Evolutionary conservation across 306 rosid species (phyloP).

Genomic region (Hylodesmum podocarpum): DNA sequence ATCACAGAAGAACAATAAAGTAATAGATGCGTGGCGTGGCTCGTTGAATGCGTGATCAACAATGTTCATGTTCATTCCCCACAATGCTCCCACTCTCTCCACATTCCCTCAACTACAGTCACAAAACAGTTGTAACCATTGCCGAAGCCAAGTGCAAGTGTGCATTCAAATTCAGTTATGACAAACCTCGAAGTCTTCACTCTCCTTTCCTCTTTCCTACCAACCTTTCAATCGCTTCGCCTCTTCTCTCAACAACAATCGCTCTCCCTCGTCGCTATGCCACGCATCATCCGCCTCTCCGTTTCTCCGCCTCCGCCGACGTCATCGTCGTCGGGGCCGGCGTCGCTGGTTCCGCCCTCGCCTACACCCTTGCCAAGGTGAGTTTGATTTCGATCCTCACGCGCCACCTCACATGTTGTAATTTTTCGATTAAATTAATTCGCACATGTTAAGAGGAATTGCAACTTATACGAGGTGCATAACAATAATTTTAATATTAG

Average conservation of each 20-base stretch:
- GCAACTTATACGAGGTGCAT: too few relatives aligned
- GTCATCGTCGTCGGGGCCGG: neutral
- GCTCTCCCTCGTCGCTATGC: neutral
- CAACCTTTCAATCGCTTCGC: neutral
- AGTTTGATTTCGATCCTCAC: too few relatives aligned
- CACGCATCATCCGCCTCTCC: neutral
- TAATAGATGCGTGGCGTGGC: too few relatives aligned
- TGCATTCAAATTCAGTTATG: neutral
- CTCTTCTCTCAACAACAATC: neutral
- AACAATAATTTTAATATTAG: too few relatives aligned
- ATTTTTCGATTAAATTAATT: too few relatives aligned
- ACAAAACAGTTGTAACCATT: neutral
- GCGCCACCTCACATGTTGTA: too few relatives aligned
- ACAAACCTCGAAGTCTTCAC: neutral
- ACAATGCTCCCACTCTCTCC: neutral
- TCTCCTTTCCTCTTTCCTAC: neutral
- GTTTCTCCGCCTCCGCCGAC: neutral
- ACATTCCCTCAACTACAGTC: neutral
- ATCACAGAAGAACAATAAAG: too few relatives aligned
- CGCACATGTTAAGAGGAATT: too few relatives aligned
- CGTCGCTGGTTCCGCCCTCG: neutral
- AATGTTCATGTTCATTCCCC: neutral
- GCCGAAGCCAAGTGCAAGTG: neutral
- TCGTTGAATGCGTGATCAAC: neutral
- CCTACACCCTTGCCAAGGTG: constrained; percentile 3